Evolutionary conservation across 179 eudicot genomes (phyloP).

Genomic region (Silene noctiflora): DNA sequence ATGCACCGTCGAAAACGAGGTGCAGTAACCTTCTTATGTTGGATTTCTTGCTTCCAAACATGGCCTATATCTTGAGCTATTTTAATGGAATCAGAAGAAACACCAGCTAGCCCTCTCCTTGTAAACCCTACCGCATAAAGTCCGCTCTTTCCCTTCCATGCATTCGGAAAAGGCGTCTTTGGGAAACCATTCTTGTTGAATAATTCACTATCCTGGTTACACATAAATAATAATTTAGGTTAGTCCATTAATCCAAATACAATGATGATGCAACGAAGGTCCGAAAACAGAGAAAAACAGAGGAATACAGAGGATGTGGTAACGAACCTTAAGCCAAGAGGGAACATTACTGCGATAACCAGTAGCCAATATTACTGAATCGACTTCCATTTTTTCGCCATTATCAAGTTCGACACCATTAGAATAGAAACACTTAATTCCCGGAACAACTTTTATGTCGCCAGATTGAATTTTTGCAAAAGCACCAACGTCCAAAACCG

Average conservation of each 20-base stretch:
- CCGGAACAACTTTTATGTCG: conserved; percentile 59
- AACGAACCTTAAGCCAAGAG: conserved; percentile 82
- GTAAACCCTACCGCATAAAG: conserved; percentile 85
- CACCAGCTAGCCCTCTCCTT: conserved; percentile 81
- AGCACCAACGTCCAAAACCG: conserved; percentile 85
- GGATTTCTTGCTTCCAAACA: conserved; percentile 56
- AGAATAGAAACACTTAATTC: conserved; percentile 49
- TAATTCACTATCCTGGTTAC: conserved; percentile 62
- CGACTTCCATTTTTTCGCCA: conserved; percentile 52
- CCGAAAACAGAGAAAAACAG: conserved; percentile 17
- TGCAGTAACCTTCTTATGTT: conserved; percentile 54
- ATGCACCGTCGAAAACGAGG: conserved; percentile 78
- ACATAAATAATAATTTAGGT: conserved; percentile 16
- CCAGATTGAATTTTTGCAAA: conserved; percentile 64
- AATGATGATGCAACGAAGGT: too few species aligned
- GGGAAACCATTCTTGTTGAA: conserved; percentile 75
- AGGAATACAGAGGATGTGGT: conserved; percentile 16
- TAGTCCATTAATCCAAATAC: background rate
- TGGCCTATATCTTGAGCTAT: conserved; percentile 65
- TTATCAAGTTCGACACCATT: conserved; percentile 50
- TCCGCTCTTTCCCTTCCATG: conserved; percentile 82
- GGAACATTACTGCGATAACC: conserved; percentile 94
- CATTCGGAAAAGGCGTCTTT: conserved; percentile 60
- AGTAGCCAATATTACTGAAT: conserved; percentile 72
- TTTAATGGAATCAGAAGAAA: conserved; percentile 60